A percentile compares a stretch with the other conserved stretches of the same genome.
Evolutionary conservation across 495 filamentous ascomycete genomes (phyloP).

Genomic region (Lophiotrema nucula): DNA sequence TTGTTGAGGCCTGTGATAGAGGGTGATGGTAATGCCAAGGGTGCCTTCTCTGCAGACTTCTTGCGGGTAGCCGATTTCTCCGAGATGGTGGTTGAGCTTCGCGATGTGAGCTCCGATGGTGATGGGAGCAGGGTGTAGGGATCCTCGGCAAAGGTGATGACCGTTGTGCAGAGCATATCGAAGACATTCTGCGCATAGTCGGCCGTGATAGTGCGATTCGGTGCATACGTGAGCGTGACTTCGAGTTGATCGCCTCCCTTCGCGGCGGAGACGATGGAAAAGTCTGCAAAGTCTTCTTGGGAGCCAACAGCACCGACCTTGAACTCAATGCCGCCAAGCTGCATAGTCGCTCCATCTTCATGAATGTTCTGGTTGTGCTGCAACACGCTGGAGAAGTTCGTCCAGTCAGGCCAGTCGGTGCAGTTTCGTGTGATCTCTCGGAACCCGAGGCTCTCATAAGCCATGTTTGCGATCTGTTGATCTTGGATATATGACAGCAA

Average conservation of each 20-base stretch:
- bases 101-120: constrained; percentile 35
- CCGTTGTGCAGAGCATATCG: constrained; percentile 52
- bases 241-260: constrained; percentile 45
- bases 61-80: constrained; percentile 30
- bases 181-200: constrained; percentile 48
- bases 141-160: constrained; percentile 47
- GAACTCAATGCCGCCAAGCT: constrained; percentile 48
- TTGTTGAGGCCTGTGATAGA: constrained; percentile 41
- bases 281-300: constrained; percentile 53
- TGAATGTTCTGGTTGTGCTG: constrained; percentile 35
- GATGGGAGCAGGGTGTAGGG: constrained; percentile 48
- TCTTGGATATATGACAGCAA: constrained; percentile 57
- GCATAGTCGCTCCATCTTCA: constrained; percentile 11
- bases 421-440: constrained; percentile 37
- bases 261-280: constrained; percentile 51
- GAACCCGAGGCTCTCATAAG: constrained; percentile 48
- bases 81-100: constrained; percentile 38
- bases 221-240: constrained; percentile 49
- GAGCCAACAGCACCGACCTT: constrained; percentile 51
- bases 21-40: constrained; percentile 1
- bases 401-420: constrained; percentile 39
- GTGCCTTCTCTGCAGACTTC: constrained; percentile 17
- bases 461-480: constrained; percentile 59
- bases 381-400: constrained; percentile 28
- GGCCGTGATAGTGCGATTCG: constrained; percentile 46